Conservation (phyloP, 225 moss, liverwort and hornwort genomes). For the Neckera pumila region DNA sequence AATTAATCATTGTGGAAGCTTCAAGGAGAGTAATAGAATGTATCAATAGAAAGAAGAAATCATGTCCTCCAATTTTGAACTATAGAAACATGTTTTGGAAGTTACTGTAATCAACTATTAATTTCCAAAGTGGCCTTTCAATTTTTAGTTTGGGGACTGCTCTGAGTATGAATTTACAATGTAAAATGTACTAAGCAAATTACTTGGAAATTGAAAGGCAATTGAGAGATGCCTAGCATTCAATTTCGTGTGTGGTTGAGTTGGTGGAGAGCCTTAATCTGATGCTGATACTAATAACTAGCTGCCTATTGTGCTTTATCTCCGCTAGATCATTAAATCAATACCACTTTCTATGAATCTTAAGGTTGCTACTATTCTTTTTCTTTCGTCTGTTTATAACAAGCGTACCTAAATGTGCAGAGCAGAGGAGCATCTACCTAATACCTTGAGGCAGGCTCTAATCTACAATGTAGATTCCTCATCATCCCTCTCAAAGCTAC, state of each 20-base stretch:
- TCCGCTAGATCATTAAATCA: not conserved
- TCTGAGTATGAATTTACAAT: not conserved
- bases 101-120: no score
- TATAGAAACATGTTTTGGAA: not conserved
- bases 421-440: constrained; percentile 97
- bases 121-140: not conserved
- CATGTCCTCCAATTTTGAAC: not conserved
- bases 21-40: not conserved
- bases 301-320: not conserved
- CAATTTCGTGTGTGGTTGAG: not conserved
- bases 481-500: not conserved
- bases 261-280: not conserved
- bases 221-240: not conserved
- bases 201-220: not conserved
- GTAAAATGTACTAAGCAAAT: not conserved
- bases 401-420: constrained; percentile 31
- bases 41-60: not conserved
- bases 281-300: not conserved
- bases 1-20: not conserved
- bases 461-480: constrained; percentile 63
- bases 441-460: constrained; percentile 90
- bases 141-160: not conserved
- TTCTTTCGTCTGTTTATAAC: not conserved
- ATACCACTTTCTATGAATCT: not conserved
- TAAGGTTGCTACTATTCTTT: not conserved